Evolutionary conservation across 148 eudicot species (phyloP).

Genomic region (Agrostemma githago): DNA sequence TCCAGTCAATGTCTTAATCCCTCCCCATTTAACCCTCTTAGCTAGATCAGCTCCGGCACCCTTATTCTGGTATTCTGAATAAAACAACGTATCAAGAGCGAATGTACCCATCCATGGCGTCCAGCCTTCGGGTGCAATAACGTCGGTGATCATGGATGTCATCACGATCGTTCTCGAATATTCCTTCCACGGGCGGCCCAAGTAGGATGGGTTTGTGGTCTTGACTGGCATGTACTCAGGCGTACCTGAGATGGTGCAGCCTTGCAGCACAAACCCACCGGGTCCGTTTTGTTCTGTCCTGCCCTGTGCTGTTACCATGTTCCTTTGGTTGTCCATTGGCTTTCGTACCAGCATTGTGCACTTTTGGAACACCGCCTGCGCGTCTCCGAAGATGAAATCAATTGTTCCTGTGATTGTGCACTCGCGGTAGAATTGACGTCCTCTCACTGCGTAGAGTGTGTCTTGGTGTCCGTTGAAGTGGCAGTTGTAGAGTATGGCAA

Average conservation of each 20-base stretch:
- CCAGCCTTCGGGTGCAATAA: conserved; percentile 57
- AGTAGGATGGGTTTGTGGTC: conserved; percentile 31
- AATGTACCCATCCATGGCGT: conserved; percentile 46
- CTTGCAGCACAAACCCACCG: conserved; percentile 55
- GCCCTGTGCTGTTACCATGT: conserved; percentile 68
- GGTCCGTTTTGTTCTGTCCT: conserved; percentile 45
- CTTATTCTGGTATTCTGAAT: conserved; percentile 46
- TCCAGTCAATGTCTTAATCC: conserved; percentile 16
- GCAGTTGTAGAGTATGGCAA: conserved; percentile 49
- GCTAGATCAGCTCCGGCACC: conserved; percentile 41
- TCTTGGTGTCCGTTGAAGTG: conserved; percentile 70
- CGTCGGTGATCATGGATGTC: conserved; percentile 48
- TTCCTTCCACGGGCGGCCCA: conserved; percentile 73
- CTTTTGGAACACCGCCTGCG: conserved; percentile 55
- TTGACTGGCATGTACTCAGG: conserved; percentile 27
- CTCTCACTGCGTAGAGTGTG: conserved; percentile 59
- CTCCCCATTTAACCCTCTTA: conserved; percentile 46
- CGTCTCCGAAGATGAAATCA: conserved; percentile 75
- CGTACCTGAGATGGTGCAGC: conserved; percentile 39
- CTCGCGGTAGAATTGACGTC: conserved; percentile 70
- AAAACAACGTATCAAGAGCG: conserved; percentile 43
- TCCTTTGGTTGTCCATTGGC: conserved; percentile 44
- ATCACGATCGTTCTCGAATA: conserved; percentile 60
- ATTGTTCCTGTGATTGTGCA: conserved; percentile 66
- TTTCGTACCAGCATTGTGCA: conserved; percentile 50